These are phyloP conservation scores for Emmonsia crescens DNA, from an alignment of 2,329 filamentous ascomycete species.

Conservation along the genomic window DNA sequence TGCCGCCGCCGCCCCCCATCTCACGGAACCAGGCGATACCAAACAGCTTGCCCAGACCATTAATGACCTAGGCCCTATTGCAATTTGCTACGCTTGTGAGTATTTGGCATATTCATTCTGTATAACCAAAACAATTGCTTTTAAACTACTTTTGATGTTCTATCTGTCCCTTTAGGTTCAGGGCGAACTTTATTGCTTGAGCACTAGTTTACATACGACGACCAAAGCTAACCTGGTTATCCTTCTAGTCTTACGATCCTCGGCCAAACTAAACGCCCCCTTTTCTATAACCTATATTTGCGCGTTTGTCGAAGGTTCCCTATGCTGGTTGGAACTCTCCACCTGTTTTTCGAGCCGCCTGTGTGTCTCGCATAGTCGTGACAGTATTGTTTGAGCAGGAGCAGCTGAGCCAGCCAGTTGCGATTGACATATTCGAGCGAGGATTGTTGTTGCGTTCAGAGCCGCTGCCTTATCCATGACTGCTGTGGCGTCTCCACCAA, in stretches of 20 bases:
- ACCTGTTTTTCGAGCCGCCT: conserved; percentile 1
- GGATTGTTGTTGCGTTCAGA: neutral
- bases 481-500: conserved; percentile 55
- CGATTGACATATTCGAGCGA: neutral
- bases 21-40: neutral
- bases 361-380: conserved; percentile 6
- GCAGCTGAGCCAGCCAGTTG: neutral
- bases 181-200: neutral
- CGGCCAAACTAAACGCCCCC: neutral
- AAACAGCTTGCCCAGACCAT: neutral
- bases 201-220: neutral
- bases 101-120: neutral
- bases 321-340: conserved; percentile 5
- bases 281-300: neutral
- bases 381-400: neutral
- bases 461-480: conserved; percentile 40
- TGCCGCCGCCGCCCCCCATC: conserved; percentile 7
- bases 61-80: neutral
- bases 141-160: neutral
- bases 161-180: neutral
- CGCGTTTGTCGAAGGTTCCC: neutral
- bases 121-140: neutral
- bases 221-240: neutral
- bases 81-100: neutral
- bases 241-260: neutral